Percentiles rank a stretch among this genome's conserved stretches.
Conservation (phyloP, 306 rosid genomes). For the Ceratonia siliqua region DNA sequence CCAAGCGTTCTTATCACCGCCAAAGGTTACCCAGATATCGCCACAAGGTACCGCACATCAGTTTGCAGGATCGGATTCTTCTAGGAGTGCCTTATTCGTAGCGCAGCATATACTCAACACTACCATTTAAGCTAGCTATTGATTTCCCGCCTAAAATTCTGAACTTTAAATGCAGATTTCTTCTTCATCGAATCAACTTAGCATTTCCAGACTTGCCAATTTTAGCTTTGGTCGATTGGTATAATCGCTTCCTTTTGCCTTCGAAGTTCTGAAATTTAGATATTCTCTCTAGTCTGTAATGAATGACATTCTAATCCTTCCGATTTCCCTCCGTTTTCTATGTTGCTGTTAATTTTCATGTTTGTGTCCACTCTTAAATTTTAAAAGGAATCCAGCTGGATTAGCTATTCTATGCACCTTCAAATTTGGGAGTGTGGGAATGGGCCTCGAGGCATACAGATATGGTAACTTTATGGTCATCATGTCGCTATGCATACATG, state of each 20-base stretch:
- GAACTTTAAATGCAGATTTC: slow-evolving; percentile 50
- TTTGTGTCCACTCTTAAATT: background rate
- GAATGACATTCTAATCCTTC: slow-evolving; percentile 3
- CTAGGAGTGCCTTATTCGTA: background rate
- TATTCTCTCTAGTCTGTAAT: background rate
- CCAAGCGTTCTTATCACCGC: slow-evolving; percentile 94
- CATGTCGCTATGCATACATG: background rate
- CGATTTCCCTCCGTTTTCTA: background rate
- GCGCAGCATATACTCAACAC: background rate
- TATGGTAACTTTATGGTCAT: slow-evolving; percentile 54
- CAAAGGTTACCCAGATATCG: slow-evolving; percentile 93
- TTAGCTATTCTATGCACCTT: slow-evolving; percentile 85
- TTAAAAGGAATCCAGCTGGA: slow-evolving; percentile 93
- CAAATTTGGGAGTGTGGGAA: slow-evolving; percentile 85
- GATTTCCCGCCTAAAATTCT: slow-evolving; percentile 13
- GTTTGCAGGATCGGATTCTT: slow-evolving; percentile 28
- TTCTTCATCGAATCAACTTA: slow-evolving; percentile 75
- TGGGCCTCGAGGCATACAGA: slow-evolving; percentile 93
- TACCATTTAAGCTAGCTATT: background rate
- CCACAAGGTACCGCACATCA: slow-evolving; percentile 62
- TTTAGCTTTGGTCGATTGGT: slow-evolving; percentile 90
- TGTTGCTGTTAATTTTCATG: background rate
- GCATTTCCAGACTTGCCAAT: slow-evolving; percentile 80
- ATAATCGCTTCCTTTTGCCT: slow-evolving; percentile 6
- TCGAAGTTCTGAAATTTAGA: slow-evolving; percentile 1